phyloP scores from a whole-genome alignment of 306 rosid genomes.

The Cucurbita argyrosperma region DNA sequence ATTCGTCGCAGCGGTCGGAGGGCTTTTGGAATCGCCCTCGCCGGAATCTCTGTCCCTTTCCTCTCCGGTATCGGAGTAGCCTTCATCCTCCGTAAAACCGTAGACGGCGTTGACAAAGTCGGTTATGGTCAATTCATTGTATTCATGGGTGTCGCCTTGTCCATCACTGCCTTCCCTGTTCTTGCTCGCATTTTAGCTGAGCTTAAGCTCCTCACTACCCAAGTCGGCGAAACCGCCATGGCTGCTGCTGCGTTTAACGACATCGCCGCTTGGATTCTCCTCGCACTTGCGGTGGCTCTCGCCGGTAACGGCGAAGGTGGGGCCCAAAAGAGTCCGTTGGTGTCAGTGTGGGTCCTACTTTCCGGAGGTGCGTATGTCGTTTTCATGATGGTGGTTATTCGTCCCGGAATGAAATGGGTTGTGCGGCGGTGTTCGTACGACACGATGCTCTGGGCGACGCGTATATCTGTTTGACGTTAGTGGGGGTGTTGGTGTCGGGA shows the following conservation, averaged over 20 bases:
- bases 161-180: conserved; percentile 86
- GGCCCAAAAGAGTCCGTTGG: conserved; percentile 32
- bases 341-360: conserved; percentile 61
- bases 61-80: conserved; percentile 57
- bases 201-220: conserved; percentile 64
- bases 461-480: conserved; percentile 48
- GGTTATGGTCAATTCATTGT: conserved; percentile 51
- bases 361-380: conserved; percentile 44
- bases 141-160: conserved; percentile 77
- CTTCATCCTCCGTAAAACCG: conserved; percentile 36
- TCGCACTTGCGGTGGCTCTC: conserved; percentile 63
- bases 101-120: conserved; percentile 44
- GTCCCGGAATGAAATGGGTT: conserved; percentile 56
- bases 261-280: conserved; percentile 73
- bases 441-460: conserved; percentile 31
- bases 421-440: conserved; percentile 28
- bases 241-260: conserved; percentile 88
- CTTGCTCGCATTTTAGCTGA: conserved; percentile 82
- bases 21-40: conserved; percentile 52
- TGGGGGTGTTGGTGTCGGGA: conserved; percentile 58
- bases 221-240: conserved; percentile 69
- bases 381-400: conserved; percentile 41
- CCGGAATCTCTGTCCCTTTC: conserved; percentile 62
- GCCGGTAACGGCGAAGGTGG: conserved; percentile 27
- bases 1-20: conserved; percentile 43